Evolutionary conservation across 2,329 filamentous ascomycete species (phyloP).

Genomic region (Juglanconis juglandina): DNA sequence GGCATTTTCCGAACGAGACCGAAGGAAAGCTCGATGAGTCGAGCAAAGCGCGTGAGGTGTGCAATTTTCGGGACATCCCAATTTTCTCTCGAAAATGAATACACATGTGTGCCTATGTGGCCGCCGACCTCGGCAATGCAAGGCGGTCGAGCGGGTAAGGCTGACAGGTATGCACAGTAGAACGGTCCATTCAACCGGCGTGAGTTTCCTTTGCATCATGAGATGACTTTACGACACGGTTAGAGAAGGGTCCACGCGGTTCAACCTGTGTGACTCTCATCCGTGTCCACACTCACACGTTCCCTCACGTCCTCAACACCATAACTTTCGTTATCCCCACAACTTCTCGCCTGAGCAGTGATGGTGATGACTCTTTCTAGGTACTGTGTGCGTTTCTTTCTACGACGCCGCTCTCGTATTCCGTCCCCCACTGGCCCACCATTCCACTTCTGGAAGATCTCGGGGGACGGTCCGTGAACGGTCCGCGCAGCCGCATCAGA

Average conservation of each 20-base stretch:
- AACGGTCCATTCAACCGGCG: slow-evolving; percentile 3
- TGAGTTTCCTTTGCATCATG: slow-evolving; percentile 8
- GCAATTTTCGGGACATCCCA: background rate
- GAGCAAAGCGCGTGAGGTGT: background rate
- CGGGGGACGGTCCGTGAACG: background rate
- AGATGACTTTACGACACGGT: background rate
- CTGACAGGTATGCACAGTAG: background rate
- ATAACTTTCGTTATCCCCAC: too few species aligned
- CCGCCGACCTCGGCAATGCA: slow-evolving; percentile 18
- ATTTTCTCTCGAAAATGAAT: background rate
- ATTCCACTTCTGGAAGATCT: background rate
- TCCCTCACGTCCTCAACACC: background rate
- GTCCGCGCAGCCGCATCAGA: background rate
- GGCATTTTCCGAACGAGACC: background rate
- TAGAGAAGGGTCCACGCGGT: background rate
- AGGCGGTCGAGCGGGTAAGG: slow-evolving; percentile 14
- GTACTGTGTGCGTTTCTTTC: background rate
- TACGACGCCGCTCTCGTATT: too few species aligned
- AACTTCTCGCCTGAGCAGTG: too few species aligned
- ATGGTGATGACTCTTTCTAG: background rate
- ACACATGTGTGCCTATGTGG: background rate
- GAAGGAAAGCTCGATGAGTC: background rate
- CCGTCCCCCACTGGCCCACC: background rate
- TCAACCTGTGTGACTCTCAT: background rate
- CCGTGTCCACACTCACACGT: background rate